A percentile compares a stretch with the other conserved stretches of the same genome.
Conservation (phyloP, 371 early-diverging fungal species). For the Apophysomyces trapeziformis region DNA sequence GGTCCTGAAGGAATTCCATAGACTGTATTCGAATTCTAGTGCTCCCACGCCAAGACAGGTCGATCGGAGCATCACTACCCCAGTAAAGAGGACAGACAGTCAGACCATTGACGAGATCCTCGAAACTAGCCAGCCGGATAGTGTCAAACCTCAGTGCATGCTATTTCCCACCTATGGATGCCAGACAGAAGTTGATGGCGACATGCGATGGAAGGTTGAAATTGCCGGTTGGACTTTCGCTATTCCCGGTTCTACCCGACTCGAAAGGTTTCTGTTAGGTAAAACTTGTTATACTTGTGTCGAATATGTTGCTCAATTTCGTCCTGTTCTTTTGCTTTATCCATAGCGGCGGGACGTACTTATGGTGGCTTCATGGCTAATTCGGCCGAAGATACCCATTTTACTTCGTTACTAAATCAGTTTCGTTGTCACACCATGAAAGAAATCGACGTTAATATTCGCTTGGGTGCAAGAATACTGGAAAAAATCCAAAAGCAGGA, state of each 20-base stretch:
- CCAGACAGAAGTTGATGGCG: slow-evolving; percentile 20
- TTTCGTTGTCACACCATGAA: slow-evolving; percentile 49
- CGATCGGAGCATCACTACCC: slow-evolving; percentile 3
- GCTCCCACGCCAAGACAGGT: slow-evolving; percentile 7
- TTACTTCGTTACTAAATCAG: slow-evolving; percentile 40
- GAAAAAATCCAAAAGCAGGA: slow-evolving; percentile 10
- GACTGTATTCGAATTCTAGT: slow-evolving; percentile 20
- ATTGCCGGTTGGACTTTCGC: slow-evolving; percentile 49
- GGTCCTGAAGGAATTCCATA: slow-evolving; percentile 35
- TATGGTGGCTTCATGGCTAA: slow-evolving; percentile 43
- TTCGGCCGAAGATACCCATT: slow-evolving; percentile 47
- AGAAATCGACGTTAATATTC: slow-evolving; percentile 22
- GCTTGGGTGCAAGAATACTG: slow-evolving; percentile 6
- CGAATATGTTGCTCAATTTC: background rate
- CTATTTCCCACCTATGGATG: slow-evolving; percentile 47
- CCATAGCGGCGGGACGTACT: slow-evolving; percentile 42
- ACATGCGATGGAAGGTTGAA: slow-evolving; percentile 27
- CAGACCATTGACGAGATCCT: slow-evolving; percentile 29
- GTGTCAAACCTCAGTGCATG: slow-evolving; percentile 41
- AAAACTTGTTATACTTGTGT: background rate
- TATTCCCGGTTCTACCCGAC: slow-evolving; percentile 37
- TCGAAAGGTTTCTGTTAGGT: slow-evolving; percentile 43
- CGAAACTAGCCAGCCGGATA: slow-evolving; percentile 19
- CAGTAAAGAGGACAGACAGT: background rate
- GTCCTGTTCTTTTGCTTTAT: slow-evolving; percentile 1